Evolutionary conservation across 2,329 filamentous ascomycete genomes (phyloP).

Genomic region (Calonectria crousiana): DNA sequence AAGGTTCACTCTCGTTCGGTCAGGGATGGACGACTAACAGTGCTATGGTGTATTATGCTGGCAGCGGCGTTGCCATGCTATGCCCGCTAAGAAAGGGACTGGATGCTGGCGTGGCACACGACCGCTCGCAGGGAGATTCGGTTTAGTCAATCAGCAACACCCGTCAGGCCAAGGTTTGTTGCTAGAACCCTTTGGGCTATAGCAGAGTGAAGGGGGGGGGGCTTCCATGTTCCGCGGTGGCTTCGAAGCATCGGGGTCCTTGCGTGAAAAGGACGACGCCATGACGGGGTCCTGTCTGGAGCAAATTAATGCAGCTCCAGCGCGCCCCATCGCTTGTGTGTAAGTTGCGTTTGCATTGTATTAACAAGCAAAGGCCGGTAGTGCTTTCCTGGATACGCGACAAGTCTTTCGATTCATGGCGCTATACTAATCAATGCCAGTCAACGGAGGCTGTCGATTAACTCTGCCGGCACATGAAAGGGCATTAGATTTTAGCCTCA

Average conservation of each 20-base stretch:
- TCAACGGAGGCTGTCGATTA: constrained; percentile 6
- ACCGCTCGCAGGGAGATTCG: background rate
- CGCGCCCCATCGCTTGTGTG: background rate
- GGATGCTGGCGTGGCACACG: background rate
- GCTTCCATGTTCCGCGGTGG: constrained; percentile 8
- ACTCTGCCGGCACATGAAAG: constrained; percentile 3
- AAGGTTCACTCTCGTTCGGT: background rate
- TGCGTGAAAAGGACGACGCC: background rate
- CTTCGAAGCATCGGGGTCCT: constrained; percentile 3
- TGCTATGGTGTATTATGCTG: background rate
- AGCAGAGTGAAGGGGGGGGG: background rate
- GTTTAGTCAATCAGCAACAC: constrained; percentile 10
- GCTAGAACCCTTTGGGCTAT: constrained; percentile 1
- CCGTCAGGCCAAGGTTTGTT: constrained; percentile 1
- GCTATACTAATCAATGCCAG: constrained; percentile 11
- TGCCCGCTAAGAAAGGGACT: background rate
- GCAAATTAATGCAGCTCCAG: constrained; percentile 1
- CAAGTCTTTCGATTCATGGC: background rate
- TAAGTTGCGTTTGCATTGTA: constrained; percentile 15
- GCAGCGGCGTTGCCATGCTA: background rate
- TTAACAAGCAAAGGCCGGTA: background rate
- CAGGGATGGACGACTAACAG: background rate
- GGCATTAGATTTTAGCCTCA: background rate
- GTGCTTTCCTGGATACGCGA: background rate
- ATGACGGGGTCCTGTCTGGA: constrained; percentile 5